A percentile compares a stretch with the other conserved stretches of the same genome.
Evolutionary conservation across 306 rosid species (phyloP).

Genomic region (Acacia acuminata): DNA sequence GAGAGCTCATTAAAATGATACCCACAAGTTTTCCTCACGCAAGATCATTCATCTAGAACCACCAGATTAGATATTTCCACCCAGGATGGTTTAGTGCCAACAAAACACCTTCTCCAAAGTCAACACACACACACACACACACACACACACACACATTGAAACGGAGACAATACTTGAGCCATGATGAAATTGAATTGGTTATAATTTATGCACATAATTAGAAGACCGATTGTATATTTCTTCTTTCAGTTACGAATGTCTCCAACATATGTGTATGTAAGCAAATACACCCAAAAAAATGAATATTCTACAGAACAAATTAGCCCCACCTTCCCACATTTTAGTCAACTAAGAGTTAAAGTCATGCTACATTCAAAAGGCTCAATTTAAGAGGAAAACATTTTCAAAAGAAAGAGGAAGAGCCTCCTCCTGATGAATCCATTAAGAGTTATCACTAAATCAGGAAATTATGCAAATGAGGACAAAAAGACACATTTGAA

Average conservation of each 20-base stretch:
- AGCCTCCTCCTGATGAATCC: neutral
- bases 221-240: constrained; percentile 9
- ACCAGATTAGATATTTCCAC: neutral
- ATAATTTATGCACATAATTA: constrained; percentile 25
- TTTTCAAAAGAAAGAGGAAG: constrained; percentile 6
- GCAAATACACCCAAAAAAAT: neutral
- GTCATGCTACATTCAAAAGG: constrained; percentile 9
- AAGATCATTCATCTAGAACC: neutral
- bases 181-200: neutral
- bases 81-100: neutral
- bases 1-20: neutral
- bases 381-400: neutral
- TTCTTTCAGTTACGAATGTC: constrained; percentile 8
- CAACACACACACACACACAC: no score
- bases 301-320: neutral
- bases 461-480: constrained; percentile 1
- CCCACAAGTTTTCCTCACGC: neutral
- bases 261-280: constrained; percentile 3
- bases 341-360: neutral
- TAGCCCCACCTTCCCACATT: constrained; percentile 11
- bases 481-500: neutral
- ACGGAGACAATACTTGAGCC: neutral
- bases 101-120: neutral
- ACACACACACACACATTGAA: neutral
- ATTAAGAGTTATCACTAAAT: neutral